These are phyloP conservation scores for Phalaenopsis aphrodite DNA, from an alignment of 106 monocot genomes.

Conservation along the genomic window DNA sequence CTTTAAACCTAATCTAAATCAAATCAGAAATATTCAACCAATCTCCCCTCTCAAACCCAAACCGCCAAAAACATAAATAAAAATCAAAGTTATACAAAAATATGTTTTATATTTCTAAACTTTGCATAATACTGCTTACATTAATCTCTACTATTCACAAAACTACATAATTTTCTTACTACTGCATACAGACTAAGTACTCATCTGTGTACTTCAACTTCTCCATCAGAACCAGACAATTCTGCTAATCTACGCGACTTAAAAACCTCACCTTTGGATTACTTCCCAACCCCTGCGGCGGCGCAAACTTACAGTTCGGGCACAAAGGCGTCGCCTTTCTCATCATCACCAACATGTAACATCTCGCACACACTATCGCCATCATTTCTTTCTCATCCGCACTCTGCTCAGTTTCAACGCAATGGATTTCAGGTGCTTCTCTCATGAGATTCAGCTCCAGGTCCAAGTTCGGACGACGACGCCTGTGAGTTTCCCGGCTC, in stretches of 20 bases:
- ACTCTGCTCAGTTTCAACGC: not conserved
- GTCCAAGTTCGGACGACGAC: slow-evolving; percentile 19
- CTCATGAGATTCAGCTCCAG: slow-evolving; percentile 48
- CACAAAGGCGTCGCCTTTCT: slow-evolving; percentile 46
- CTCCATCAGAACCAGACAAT: not conserved
- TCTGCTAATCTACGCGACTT: not conserved
- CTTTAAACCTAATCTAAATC: too few relatives aligned
- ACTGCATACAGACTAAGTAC: too few relatives aligned
- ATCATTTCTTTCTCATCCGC: slow-evolving; percentile 38
- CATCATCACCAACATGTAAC: slow-evolving; percentile 72
- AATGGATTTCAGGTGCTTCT: not conserved
- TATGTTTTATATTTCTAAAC: too few relatives aligned
- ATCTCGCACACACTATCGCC: slow-evolving; percentile 48
- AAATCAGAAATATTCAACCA: too few relatives aligned
- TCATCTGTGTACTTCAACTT: not conserved
- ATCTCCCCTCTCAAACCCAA: too few relatives aligned
- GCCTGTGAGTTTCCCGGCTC: not conserved
- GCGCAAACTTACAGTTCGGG: slow-evolving; percentile 64
- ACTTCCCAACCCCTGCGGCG: not conserved
- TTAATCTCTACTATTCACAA: not conserved
- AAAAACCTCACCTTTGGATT: not conserved
- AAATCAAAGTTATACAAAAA: too few relatives aligned
- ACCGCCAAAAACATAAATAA: too few relatives aligned
- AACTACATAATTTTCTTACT: too few relatives aligned
- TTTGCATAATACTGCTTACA: not conserved